Percentiles rank a stretch among this genome's conserved stretches.
These are phyloP conservation scores for Tylopilus rubrobrunneus DNA, from an alignment of 768 basidiomycete species.

Conservation along the genomic window DNA sequence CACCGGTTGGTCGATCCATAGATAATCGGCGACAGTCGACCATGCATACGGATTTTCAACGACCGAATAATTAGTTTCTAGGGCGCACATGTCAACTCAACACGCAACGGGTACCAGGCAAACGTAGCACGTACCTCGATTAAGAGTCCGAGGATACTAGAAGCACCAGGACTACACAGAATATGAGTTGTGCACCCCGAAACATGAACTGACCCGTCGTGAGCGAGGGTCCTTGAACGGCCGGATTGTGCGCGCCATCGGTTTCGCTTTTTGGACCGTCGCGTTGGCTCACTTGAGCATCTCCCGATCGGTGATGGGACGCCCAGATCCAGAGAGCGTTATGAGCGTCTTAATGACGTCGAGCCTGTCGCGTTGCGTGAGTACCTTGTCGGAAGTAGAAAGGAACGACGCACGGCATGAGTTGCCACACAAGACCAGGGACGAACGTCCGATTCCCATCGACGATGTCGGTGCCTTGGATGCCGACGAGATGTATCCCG, in stretches of 20 bases:
- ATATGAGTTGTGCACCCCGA: background rate
- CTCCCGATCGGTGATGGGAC: slow-evolving; percentile 85
- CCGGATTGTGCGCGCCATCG: slow-evolving; percentile 59
- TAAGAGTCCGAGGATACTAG: slow-evolving; percentile 58
- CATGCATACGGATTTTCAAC: slow-evolving; percentile 52
- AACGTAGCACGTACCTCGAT: slow-evolving; percentile 45
- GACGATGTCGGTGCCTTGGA: slow-evolving; percentile 96
- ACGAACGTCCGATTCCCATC: slow-evolving; percentile 89
- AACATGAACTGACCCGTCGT: slow-evolving; percentile 55
- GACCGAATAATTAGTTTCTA: slow-evolving; percentile 51
- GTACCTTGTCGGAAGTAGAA: background rate
- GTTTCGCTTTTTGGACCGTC: slow-evolving; percentile 71
- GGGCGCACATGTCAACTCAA: background rate
- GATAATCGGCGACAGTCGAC: slow-evolving; percentile 48
- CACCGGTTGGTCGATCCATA: slow-evolving; percentile 75
- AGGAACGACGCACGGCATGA: slow-evolving; percentile 68
- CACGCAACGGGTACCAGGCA: background rate
- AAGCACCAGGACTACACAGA: slow-evolving; percentile 53
- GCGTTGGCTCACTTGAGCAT: slow-evolving; percentile 97
- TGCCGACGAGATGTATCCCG: slow-evolving; percentile 93
- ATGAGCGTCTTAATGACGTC: slow-evolving; percentile 90
- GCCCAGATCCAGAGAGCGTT: slow-evolving; percentile 65
- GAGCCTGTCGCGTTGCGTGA: slow-evolving; percentile 41
- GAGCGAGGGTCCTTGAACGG: slow-evolving; percentile 91
- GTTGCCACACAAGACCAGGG: slow-evolving; percentile 95